A percentile compares a stretch with the other conserved stretches of the same genome.
Conservation (phyloP, 2,329 filamentous ascomycete genomes). For the Lachnellula occidentalis region DNA sequence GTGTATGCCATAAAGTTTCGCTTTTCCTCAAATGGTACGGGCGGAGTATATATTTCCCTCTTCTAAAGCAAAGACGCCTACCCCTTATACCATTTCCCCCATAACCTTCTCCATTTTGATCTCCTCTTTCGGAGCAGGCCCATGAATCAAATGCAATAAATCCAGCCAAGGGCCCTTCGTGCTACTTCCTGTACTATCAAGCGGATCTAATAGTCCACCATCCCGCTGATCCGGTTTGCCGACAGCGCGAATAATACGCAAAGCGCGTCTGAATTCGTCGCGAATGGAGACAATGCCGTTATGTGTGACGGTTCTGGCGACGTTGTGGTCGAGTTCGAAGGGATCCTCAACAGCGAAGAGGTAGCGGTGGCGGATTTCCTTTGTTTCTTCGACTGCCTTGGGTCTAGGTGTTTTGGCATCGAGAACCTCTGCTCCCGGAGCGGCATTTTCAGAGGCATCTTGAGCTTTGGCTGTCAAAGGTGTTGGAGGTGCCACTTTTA, state of each 20-base stretch:
- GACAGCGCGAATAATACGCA: slow-evolving; percentile 59
- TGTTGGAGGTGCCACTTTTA: slow-evolving; percentile 31
- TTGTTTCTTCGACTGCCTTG: slow-evolving; percentile 34
- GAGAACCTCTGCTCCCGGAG: neutral
- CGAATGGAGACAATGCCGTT: slow-evolving; percentile 75
- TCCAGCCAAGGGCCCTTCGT: slow-evolving; percentile 15
- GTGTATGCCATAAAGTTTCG: too few relatives aligned
- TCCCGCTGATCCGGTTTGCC: slow-evolving; percentile 33
- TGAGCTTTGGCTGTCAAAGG: slow-evolving; percentile 9
- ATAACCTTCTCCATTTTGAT: neutral
- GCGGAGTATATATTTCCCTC: too few relatives aligned
- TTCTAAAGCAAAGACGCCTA: too few relatives aligned
- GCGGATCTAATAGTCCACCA: slow-evolving; percentile 22
- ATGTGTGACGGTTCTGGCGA: slow-evolving; percentile 80
- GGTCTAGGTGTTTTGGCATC: slow-evolving; percentile 12
- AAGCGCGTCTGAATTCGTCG: slow-evolving; percentile 78
- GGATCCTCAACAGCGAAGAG: slow-evolving; percentile 89
- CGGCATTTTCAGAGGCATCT: neutral
- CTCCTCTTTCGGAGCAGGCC: slow-evolving; percentile 3
- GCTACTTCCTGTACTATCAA: slow-evolving; percentile 4
- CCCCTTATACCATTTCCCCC: neutral
- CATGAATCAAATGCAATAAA: slow-evolving; percentile 25
- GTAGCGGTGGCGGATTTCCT: slow-evolving; percentile 73
- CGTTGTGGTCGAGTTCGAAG: slow-evolving; percentile 83
- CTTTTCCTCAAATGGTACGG: too few relatives aligned